Conservation (phyloP, 2,329 filamentous ascomycete genomes). For the Arthrobotrys musiformis region DNA sequence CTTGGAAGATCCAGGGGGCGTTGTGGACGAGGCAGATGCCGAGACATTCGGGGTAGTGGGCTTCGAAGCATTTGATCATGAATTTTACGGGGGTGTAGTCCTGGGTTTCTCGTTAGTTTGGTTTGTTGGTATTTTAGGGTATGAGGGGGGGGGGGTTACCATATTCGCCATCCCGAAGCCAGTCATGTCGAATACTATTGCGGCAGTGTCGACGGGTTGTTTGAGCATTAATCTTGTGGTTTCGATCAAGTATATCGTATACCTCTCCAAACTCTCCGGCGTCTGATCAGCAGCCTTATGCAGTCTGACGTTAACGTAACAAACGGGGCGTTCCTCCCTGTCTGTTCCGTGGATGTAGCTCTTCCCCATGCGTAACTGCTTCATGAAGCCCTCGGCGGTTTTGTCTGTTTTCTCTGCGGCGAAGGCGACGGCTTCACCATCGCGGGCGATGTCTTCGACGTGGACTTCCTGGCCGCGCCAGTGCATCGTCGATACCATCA, state of each 20-base stretch:
- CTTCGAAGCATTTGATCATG: constrained; percentile 99
- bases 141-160: constrained; percentile 65
- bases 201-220: constrained; percentile 87
- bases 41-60: constrained; percentile 94
- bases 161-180: constrained; percentile 94
- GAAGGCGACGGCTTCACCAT: constrained; percentile 77
- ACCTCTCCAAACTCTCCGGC: constrained; percentile 83
- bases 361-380: constrained; percentile 88
- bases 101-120: constrained; percentile 62
- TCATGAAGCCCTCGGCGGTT: constrained; percentile 75
- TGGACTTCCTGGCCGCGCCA: constrained; percentile 87
- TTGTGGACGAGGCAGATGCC: constrained; percentile 94
- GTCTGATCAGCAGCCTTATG: constrained; percentile 85
- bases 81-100: constrained; percentile 98
- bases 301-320: constrained; percentile 81
- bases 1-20: constrained; percentile 95
- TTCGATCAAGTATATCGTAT: constrained; percentile 94
- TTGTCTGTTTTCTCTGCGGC: constrained; percentile 65
- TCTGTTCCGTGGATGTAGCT: constrained; percentile 90
- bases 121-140: background rate
- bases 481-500: constrained; percentile 93
- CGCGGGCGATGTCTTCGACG: constrained; percentile 84
- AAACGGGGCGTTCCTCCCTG: constrained; percentile 85
- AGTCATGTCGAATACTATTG: constrained; percentile 96
- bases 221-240: constrained; percentile 85